These are phyloP conservation scores for Anisodus acutangulus DNA, from an alignment of 257 asterid genomes.

Conservation along the genomic window DNA sequence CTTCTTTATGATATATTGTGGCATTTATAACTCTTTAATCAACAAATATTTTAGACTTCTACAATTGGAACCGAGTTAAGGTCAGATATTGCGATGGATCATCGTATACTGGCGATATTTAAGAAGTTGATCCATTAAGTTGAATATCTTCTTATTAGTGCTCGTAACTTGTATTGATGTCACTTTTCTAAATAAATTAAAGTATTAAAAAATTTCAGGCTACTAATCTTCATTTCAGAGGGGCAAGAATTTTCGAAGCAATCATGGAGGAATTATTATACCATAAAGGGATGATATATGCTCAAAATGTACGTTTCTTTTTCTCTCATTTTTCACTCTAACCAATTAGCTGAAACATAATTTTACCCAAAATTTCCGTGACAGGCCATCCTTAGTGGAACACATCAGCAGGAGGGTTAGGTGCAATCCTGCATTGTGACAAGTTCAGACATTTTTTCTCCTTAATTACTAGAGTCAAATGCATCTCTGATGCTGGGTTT, in stretches of 20 bases:
- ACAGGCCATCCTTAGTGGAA: too few species aligned
- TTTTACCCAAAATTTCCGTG: too few species aligned
- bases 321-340: too few species aligned
- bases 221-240: neutral
- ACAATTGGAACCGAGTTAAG: slow-evolving; percentile 84
- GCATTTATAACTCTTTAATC: neutral
- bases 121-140: slow-evolving; percentile 26
- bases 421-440: too few species aligned
- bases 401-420: too few species aligned
- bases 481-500: too few species aligned
- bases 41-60: slow-evolving; percentile 59
- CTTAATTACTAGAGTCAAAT: too few species aligned
- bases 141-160: too few species aligned
- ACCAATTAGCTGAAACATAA: too few species aligned
- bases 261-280: neutral
- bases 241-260: neutral
- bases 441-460: too few species aligned
- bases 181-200: too few species aligned
- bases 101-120: slow-evolving; percentile 80
- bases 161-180: too few species aligned
- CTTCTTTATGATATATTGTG: neutral
- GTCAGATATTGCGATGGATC: slow-evolving; percentile 88
- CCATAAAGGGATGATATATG: neutral
- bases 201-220: neutral
- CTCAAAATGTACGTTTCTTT: neutral